phyloP scores from a whole-genome alignment of 768 basidiomycete genomes.

The Serendipita vermifera region DNA sequence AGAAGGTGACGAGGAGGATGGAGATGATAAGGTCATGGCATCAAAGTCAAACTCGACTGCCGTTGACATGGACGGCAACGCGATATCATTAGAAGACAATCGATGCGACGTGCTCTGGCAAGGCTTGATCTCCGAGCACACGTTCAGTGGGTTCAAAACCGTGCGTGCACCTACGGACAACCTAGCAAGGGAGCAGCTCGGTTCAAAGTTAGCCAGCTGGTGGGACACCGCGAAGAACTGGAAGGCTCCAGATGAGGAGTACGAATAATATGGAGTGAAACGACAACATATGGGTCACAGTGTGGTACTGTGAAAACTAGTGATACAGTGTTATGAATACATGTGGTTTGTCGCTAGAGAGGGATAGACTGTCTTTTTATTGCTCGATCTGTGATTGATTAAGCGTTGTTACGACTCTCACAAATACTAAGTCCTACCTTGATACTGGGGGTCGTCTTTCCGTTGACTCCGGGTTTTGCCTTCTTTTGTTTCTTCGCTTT shows the following conservation, averaged over 20 bases:
- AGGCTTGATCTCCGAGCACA: slow-evolving; percentile 70
- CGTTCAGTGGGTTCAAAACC: slow-evolving; percentile 68
- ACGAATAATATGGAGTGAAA: slow-evolving; percentile 30
- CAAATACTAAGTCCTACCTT: neutral
- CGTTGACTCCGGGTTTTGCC: neutral
- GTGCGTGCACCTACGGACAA: slow-evolving; percentile 73
- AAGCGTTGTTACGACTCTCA: neutral
- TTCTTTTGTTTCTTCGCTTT: neutral
- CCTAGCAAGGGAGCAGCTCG: slow-evolving; percentile 74
- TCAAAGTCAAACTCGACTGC: slow-evolving; percentile 9
- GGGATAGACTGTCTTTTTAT: neutral
- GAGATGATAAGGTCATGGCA: slow-evolving; percentile 13
- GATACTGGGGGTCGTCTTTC: neutral
- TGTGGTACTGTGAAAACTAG: neutral
- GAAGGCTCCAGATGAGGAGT: slow-evolving; percentile 68
- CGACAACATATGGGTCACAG: neutral
- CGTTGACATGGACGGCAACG: slow-evolving; percentile 23
- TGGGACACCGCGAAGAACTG: slow-evolving; percentile 95
- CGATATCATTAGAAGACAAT: slow-evolving; percentile 82
- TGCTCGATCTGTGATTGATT: neutral
- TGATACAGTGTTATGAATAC: neutral
- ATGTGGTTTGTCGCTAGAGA: neutral
- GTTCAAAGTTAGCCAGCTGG: slow-evolving; percentile 71
- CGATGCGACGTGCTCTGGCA: slow-evolving; percentile 89
- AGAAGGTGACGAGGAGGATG: slow-evolving; percentile 21